These are phyloP conservation scores for Russula lepida DNA, from an alignment of 768 basidiomycete species.

Conservation along the genomic window DNA sequence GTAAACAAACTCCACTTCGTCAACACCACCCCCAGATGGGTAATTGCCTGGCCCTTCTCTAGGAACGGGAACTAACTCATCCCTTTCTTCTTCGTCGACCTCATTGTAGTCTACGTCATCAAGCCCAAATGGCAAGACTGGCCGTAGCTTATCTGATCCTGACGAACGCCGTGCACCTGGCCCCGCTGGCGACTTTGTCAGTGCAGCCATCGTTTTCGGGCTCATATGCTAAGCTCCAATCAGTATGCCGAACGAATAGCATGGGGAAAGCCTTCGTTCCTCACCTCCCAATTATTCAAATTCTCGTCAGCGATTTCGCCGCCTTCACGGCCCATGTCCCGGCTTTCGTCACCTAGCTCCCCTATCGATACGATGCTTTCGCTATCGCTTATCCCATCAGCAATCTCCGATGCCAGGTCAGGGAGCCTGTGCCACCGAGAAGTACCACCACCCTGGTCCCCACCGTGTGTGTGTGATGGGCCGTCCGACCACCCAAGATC, in stretches of 20 bases:
- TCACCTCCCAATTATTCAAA: conserved; percentile 92
- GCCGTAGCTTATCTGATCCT: conserved; percentile 67
- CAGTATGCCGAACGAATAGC: background rate
- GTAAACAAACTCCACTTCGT: conserved; percentile 85
- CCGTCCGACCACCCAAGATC: conserved; percentile 72
- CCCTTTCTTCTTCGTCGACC: conserved; percentile 55
- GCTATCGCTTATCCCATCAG: conserved; percentile 86
- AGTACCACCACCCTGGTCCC: conserved; percentile 28
- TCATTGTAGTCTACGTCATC: conserved; percentile 66
- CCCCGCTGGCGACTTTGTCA: conserved; percentile 86
- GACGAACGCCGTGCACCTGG: conserved; percentile 59
- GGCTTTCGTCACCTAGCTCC: conserved; percentile 73
- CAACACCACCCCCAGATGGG: conserved; percentile 72
- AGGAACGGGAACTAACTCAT: conserved; percentile 67
- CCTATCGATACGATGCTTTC: conserved; percentile 90
- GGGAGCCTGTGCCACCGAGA: conserved; percentile 84
- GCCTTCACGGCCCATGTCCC: conserved; percentile 54
- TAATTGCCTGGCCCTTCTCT: conserved; percentile 67
- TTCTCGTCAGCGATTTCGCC: conserved; percentile 67
- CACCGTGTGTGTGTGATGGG: conserved; percentile 30
- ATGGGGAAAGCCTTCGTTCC: conserved; percentile 22
- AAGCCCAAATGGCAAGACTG: conserved; percentile 68
- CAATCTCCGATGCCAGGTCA: conserved; percentile 68
- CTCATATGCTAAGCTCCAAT: conserved; percentile 67
- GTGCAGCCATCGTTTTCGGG: conserved; percentile 86